Evolutionary conservation across 306 rosid species (phyloP), one percentile per base, ranked within the genome.

Genomic region (Inga laurina): DNA sequence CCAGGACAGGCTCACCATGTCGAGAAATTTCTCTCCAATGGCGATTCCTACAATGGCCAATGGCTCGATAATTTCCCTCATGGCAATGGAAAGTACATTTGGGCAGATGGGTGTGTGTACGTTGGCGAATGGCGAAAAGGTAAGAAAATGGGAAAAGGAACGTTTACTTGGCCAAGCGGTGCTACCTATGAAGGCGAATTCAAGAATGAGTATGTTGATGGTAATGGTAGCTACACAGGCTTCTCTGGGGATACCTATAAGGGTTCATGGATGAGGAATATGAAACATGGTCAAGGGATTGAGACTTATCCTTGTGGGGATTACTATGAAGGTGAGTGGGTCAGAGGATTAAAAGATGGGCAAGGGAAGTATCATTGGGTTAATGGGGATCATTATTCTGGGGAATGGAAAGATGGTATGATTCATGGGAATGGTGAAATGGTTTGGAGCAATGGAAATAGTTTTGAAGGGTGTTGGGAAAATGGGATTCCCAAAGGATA

Each of bases 81-180:
- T 62, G 98, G 98, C 12, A 86, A 89, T 18, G 99, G 99, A 0
- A 94, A 94, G 77, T 94, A 92, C 74, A 67, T 91, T 1, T 96
- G 99, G 98, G 82, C 88, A 27, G 99, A 96, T 88, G 99, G 99
- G 37, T 96, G 98, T 86, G 87, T 90, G 97, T 94, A 93, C 76
- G 87, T 85, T 22, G 99, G 99, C 48, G 98, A 94, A 81, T 96
- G 99, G 99, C 37, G 59, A 18, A 88, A 59, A 45, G 99, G 99
- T 8, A 87, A 64, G 81, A 88, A 86, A 41, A 65, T 80, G 66
- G 99, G 99, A 1, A 92, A 82, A 54, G 99, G 99, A 1, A 89
- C 77, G 85, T 96, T 94, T 75, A 96, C 97, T 76, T 96, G 98
- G 99, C 99, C 99, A 15, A 91, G 89, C 37, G 98, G 99, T 12